Percentiles rank a stretch among this genome's conserved stretches.
Conservation (phyloP, 1,139 yeast genomes). For the Diutina catenulata region DNA sequence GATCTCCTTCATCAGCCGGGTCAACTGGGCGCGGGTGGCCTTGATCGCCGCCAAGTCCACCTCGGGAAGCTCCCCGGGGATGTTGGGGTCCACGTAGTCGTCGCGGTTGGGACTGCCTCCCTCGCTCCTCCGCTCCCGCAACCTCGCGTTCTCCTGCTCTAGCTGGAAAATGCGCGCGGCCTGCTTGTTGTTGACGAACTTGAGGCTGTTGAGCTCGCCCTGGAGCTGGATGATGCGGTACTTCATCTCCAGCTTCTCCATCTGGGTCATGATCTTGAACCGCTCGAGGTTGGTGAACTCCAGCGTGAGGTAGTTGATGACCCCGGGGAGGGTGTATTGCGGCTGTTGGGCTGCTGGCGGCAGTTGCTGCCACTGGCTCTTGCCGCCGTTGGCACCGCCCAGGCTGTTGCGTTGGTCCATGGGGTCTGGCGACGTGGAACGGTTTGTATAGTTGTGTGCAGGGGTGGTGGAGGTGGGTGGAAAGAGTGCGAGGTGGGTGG, state of each 20-base stretch:
- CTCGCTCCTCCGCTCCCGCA: constrained; percentile 3
- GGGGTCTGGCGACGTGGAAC: no score
- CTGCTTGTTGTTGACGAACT: constrained; percentile 26
- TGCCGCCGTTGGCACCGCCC: no score
- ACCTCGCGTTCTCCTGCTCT: constrained; percentile 11
- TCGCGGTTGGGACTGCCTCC: constrained; percentile 1
- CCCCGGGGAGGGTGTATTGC: constrained; percentile 48
- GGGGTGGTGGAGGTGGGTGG: no score
- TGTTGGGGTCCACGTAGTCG: background rate
- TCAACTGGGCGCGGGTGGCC: constrained; percentile 26
- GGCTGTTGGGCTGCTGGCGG: no score
- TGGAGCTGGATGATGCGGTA: constrained; percentile 41
- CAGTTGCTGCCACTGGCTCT: no score
- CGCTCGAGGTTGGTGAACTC: constrained; percentile 51
- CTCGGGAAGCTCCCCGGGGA: constrained; percentile 19
- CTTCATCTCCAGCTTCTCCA: constrained; percentile 48
- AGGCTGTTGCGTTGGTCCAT: no score
- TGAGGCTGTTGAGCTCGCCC: constrained; percentile 39
- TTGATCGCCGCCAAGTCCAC: constrained; percentile 29
- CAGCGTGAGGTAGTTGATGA: constrained; percentile 48
- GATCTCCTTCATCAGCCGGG: constrained; percentile 32
- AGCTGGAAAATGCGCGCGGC: constrained; percentile 18
- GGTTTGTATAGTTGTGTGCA: no score
- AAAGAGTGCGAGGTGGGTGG: no score
- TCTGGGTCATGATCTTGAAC: constrained; percentile 42